Base-by-base conservation (phyloP, 148 eudicot genomes). In the Agrostemma githago region DNA sequence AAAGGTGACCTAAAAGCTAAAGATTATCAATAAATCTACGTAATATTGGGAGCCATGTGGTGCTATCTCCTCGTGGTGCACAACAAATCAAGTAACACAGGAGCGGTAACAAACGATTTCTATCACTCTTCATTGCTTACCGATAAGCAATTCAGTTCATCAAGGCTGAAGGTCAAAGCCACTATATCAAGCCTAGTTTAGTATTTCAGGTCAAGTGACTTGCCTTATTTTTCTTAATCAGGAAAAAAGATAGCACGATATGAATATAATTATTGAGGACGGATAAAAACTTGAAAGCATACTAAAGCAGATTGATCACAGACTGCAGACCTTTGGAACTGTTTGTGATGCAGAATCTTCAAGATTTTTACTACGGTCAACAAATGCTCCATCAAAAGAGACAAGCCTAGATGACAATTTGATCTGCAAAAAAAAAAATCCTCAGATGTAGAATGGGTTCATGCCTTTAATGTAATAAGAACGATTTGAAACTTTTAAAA, bases 341-440 rank as follows among this genome's bases (percentile, higher is more conserved):
- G 73, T 21, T 16, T 43, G 19, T 60, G 79, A 80, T 51, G 70
- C 77, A 40, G 72, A 62, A 72, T 76, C 80, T 72, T 76, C 80
- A 67, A 72, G 80, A 70, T 78, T 63, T 69, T 76, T 53, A 17
- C 53, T 66, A 66, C 2, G 51, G 70, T 40, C 70, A 38, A 16
- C 58, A 56, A 74, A 79, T 26, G 59, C 72, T 64, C 75, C 82
- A 51, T 76, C 80, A 34, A 80, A 76, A 67, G 77, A 67, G 9
- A 76, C 73, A 62, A 80, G 44, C 67, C 74, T 80, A 39, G 83
- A 80, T 26, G 79, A 72, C 61, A 76, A 48, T 60, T 73, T 80
- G 21, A 80, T 80, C 83, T 76, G 79, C 51, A 68, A 66, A 6
- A 63, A 41, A 68, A 66, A 6, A 63, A 41, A 60, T 37, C 70